Conservation (phyloP, 768 basidiomycete genomes). For the Mycena rosella region DNA sequence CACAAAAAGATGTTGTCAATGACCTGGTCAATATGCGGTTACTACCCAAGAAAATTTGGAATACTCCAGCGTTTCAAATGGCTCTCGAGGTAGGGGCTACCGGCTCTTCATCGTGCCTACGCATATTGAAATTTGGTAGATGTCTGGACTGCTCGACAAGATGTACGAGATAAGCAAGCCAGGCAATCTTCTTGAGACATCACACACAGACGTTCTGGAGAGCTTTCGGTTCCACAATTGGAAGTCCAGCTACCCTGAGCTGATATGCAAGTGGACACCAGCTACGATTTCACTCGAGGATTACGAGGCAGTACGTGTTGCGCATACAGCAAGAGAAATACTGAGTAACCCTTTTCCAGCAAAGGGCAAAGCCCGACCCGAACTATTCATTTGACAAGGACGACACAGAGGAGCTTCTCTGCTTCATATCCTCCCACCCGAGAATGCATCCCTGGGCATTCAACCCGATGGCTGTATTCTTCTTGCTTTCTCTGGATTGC, state of each 20-base stretch:
- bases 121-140: neutral
- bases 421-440: neutral
- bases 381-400: neutral
- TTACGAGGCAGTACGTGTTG: neutral
- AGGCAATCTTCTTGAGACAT: constrained; percentile 2
- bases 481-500: neutral
- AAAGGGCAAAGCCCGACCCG: neutral
- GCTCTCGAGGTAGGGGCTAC: no score
- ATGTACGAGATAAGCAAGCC: neutral
- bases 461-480: constrained; percentile 1
- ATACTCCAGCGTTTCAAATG: no score
- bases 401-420: neutral
- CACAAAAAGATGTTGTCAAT: no score
- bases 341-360: neutral
- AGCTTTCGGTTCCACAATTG: constrained; percentile 9
- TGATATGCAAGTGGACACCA: neutral
- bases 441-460: constrained; percentile 10
- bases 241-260: neutral
- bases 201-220: neutral
- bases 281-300: neutral
- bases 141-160: neutral
- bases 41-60: no score
- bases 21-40: no score
- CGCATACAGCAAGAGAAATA: no score
- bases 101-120: no score